Evolutionary conservation across 257 asterid species (phyloP), one percentile per base, ranked within the genome.

Genomic region (Scutellaria galericulata): DNA sequence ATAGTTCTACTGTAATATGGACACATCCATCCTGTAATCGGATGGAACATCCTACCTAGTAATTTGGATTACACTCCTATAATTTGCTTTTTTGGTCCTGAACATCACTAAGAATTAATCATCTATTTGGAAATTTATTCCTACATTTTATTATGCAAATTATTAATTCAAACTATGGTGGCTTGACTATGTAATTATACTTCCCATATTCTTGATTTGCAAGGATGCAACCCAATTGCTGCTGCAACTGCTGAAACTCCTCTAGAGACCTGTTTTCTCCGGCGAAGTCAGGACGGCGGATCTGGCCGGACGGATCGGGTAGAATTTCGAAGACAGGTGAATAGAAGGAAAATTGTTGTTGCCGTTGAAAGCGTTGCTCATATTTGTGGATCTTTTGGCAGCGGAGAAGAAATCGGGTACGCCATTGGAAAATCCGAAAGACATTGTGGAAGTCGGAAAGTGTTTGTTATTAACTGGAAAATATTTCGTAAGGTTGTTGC

Each of bases 211-310:
- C 15, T 39, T 61, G 13, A 18, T 20, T 58, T 31, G 9, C 20
- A 42, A 39, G 45, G 51, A 50, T 52, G 45, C 58, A 57, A 9
- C 2, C 46, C 53, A 37, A 7, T 78, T 80, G 86, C 2, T 84
- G 89, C 27, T 22, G n/a, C n/a, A 27, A 27, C 5, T 77, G 88
- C 58, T 83, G 93, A 80, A 82, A 88, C 81, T 89, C 96, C 0
- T 78, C 83, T 8, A 85, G 77, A 35, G 98, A 85, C 67, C 98
- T 80, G 68, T 92, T 92, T 1, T 93, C 89, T 1, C 96, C 89
- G 69, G 78, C 74, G 69, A 84, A 74, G 67, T 85, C 89, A 9
- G 88, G 70, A 0, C 85, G 72, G 18, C 83, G 83, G 72, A 86
- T 84, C 88, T 84, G 96, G 1, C 82, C 53, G n/a, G 70, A 68